phyloP scores from a whole-genome alignment of 768 basidiomycete genomes.

The Lentinula detonsa region DNA sequence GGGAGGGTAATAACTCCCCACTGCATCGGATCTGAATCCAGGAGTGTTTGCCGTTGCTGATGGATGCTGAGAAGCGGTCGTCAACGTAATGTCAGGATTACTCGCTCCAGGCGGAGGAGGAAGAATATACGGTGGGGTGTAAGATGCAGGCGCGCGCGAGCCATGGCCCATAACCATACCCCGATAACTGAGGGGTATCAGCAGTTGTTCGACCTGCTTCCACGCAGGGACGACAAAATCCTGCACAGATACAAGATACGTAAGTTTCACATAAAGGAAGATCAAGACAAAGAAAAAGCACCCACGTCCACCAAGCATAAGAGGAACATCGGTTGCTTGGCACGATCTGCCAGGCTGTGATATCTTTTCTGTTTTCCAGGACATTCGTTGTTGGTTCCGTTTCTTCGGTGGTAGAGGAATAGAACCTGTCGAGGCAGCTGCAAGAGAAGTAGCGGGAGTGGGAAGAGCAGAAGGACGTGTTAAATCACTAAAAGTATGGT shows the following conservation, averaged over 20 bases:
- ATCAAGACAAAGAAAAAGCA: slow-evolving; percentile 8
- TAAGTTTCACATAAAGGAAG: not conserved
- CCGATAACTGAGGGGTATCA: slow-evolving; percentile 18
- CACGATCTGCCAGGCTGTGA: slow-evolving; percentile 38
- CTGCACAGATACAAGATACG: slow-evolving; percentile 24
- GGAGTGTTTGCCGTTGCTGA: not conserved
- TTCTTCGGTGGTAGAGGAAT: slow-evolving; percentile 29
- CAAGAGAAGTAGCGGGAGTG: not conserved
- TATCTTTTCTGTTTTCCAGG: slow-evolving; percentile 7
- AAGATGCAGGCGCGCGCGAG: not conserved
- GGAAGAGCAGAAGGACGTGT: not conserved
- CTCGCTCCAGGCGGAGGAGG: not conserved
- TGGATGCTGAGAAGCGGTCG: not conserved
- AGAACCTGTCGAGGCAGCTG: not conserved
- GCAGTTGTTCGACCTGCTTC: slow-evolving; percentile 41
- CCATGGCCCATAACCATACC: not conserved
- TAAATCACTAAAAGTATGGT: not conserved
- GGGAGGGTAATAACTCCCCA: too few species aligned
- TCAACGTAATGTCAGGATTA: not conserved
- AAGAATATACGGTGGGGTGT: not conserved
- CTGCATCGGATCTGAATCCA: not conserved
- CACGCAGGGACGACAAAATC: slow-evolving; percentile 65
- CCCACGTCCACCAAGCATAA: slow-evolving; percentile 74
- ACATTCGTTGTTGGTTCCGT: slow-evolving; percentile 27
- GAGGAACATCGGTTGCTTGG: slow-evolving; percentile 62